Percentiles rank a stretch among this genome's conserved stretches.
Evolutionary conservation across 192 early-diverging fungal genomes (phyloP).

Genomic region (Coemansia sp.): DNA sequence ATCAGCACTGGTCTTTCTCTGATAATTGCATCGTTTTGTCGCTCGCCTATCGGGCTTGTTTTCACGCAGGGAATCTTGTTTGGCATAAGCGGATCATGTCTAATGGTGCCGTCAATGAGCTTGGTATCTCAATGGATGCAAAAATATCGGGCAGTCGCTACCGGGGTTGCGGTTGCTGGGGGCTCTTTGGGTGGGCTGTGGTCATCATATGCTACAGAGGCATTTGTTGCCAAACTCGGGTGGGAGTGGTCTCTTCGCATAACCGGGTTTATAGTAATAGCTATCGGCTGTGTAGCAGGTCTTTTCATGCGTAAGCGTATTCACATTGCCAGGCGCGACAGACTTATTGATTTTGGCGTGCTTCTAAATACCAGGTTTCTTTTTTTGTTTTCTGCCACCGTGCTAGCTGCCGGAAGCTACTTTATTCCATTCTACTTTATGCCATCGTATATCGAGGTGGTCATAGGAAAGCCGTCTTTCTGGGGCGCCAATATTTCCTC

Average conservation of each 20-base stretch:
- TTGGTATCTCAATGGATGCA: constrained; percentile 73
- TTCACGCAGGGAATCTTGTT: constrained; percentile 75
- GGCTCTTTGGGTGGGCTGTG: constrained; percentile 71
- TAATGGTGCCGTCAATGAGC: constrained; percentile 66
- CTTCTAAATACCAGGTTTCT: constrained; percentile 25
- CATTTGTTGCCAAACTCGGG: constrained; percentile 60
- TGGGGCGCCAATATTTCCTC: constrained; percentile 41
- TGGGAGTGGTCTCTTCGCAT: constrained; percentile 71
- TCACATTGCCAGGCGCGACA: constrained; percentile 13
- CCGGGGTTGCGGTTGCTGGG: constrained; percentile 72
- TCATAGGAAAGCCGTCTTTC: not conserved
- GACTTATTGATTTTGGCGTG: constrained; percentile 20
- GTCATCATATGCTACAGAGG: constrained; percentile 60
- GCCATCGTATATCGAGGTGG: constrained; percentile 27
- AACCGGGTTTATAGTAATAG: constrained; percentile 57
- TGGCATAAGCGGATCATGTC: constrained; percentile 64
- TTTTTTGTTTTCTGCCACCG: constrained; percentile 18
- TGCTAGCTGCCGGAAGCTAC: constrained; percentile 25
- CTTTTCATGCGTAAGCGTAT: constrained; percentile 34
- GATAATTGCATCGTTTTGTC: constrained; percentile 33
- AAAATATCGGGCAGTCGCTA: constrained; percentile 67
- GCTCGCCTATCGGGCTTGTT: constrained; percentile 60
- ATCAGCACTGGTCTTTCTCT: constrained; percentile 17
- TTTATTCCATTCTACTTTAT: constrained; percentile 31
- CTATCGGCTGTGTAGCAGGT: not conserved